Percentiles rank a stretch among this genome's conserved stretches.
These are phyloP conservation scores for Platismatia glauca DNA, from an alignment of 495 filamentous ascomycete genomes.

Conservation along the genomic window DNA sequence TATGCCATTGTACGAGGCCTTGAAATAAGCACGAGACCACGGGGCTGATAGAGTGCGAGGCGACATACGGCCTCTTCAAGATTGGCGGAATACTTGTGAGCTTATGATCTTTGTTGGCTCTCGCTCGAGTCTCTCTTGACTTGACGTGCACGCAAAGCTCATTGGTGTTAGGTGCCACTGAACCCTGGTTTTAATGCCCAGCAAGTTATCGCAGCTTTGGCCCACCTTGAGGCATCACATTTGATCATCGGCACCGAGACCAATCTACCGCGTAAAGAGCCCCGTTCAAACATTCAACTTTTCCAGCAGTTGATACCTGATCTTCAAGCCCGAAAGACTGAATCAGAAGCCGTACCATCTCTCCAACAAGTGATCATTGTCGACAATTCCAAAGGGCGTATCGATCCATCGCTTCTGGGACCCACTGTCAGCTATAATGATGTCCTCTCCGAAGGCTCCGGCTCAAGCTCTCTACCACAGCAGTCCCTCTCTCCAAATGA, in stretches of 20 bases:
- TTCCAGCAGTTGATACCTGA: constrained; percentile 57
- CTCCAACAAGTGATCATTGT: constrained; percentile 65
- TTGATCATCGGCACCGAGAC: constrained; percentile 79
- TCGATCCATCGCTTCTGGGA: constrained; percentile 39
- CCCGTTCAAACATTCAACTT: constrained; percentile 66
- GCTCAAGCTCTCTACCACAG: constrained; percentile 27
- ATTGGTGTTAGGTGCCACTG: constrained; percentile 55
- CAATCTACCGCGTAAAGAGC: constrained; percentile 71
- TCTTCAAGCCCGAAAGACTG: constrained; percentile 41
- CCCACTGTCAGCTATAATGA: constrained; percentile 48
- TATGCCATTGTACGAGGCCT: constrained; percentile 53
- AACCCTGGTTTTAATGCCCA: constrained; percentile 81
- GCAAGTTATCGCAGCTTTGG: constrained; percentile 71
- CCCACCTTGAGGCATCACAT: constrained; percentile 64
- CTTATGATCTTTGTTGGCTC: background rate
- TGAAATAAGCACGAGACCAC: background rate
- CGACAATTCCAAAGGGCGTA: constrained; percentile 64
- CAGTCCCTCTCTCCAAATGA: constrained; percentile 55
- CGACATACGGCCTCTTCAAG: constrained; percentile 86
- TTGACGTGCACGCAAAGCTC: background rate
- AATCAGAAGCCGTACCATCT: constrained; percentile 58
- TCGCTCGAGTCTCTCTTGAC: background rate
- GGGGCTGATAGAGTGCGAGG: constrained; percentile 27
- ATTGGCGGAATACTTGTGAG: constrained; percentile 77
- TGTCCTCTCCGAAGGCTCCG: constrained; percentile 40